Evolutionary conservation across 345 rosid genomes (phyloP), one percentile per base, ranked within the genome.

Genomic region (Eucalyptus erythrocorys): DNA sequence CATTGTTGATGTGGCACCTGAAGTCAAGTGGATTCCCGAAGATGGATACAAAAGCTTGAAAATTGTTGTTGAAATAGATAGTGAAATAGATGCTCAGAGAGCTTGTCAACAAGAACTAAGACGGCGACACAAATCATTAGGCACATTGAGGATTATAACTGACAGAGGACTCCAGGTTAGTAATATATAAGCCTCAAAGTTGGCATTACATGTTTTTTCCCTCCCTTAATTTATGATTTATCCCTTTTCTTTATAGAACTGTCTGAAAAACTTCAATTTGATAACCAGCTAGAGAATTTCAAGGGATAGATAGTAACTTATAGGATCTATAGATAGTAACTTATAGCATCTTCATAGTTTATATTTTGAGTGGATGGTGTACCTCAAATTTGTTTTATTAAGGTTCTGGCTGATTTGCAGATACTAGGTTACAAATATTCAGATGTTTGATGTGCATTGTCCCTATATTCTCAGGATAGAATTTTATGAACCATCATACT

Each of bases 151-250:
- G 93, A 94, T 97, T 89, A 93, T 95, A 40, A 92, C 93, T 16
- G 98, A 95, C 66, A 94, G 99, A 94, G 99, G 97, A 49, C 95
- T 97, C 66, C 95, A 96, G 97, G 99, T 96, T 91, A 86, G 45
- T 86, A 53, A 86, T 86, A 50, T 87, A 90, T 87, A 40, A 68
- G 32, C 48, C 43, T 48, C 79, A 61, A 45, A 6, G 47, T 76
- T 82, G 61, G 49, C 84, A 30, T 68, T 21, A 34, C 80, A 37
- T 50, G 10, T 48, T 61, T 88, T 80, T 51, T 37, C 47, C 9
- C 21, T 43, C 50, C 47, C 53, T 86, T 55, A 50, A 30, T 64
- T 48, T n/a, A 16, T 61, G 24, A 59, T 47, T 6, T n/a, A 48
- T 47, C 57, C 32, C 40, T 42, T 66, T 43, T 43, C 82, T 76